Conservation (phyloP, 2,329 filamentous ascomycete species). For the Dactylellina leptospora region DNA sequence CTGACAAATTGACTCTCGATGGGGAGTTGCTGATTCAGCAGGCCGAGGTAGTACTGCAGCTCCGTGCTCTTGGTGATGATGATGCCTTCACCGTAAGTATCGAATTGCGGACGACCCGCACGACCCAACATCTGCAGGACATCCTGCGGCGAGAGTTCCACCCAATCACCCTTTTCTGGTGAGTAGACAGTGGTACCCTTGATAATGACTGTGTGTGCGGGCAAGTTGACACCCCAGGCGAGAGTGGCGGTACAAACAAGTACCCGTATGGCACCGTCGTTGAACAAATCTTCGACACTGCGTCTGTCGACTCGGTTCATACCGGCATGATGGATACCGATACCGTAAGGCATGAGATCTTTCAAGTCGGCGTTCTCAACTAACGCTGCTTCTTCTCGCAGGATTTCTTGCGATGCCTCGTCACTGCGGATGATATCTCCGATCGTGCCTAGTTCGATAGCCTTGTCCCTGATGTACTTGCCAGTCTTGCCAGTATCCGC, state of each 20-base stretch:
- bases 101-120: slow-evolving; percentile 93
- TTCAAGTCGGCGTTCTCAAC: slow-evolving; percentile 89
- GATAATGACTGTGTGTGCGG: slow-evolving; percentile 97
- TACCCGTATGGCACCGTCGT: slow-evolving; percentile 89
- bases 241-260: slow-evolving; percentile 97
- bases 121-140: slow-evolving; percentile 98
- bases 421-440: slow-evolving; percentile 93
- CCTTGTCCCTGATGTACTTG: slow-evolving; percentile 94
- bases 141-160: slow-evolving; percentile 95
- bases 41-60: slow-evolving; percentile 95
- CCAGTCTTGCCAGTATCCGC: slow-evolving; percentile 99
- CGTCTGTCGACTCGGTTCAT: slow-evolving; percentile 96
- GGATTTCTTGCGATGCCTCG: slow-evolving; percentile 85
- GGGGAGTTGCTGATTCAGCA: slow-evolving; percentile 95
- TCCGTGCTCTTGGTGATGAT: slow-evolving; percentile 96
- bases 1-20: slow-evolving; percentile 97
- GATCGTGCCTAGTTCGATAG: slow-evolving; percentile 95
- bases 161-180: slow-evolving; percentile 97
- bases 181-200: slow-evolving; percentile 99
- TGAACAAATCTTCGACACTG: slow-evolving; percentile 93
- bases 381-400: slow-evolving; percentile 79
- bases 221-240: slow-evolving; percentile 98
- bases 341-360: slow-evolving; percentile 92
- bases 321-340: slow-evolving; percentile 97
- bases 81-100: slow-evolving; percentile 97